Conservation (phyloP, 1,139 yeast species). For the Hansenula lynferdii region DNA sequence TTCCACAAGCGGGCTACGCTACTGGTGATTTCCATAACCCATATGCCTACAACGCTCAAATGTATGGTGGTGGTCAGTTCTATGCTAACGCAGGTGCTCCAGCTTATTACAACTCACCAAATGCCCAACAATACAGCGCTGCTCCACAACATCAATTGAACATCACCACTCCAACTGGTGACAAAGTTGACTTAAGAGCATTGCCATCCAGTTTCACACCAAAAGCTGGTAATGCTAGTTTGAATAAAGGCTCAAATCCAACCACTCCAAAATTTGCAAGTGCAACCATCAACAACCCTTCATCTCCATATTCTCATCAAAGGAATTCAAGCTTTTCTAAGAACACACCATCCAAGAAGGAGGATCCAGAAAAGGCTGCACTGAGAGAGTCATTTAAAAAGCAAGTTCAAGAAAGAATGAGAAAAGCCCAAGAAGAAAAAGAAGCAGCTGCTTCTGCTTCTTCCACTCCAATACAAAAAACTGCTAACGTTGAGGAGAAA, state of each 20-base stretch:
- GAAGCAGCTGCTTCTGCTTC: conserved; percentile 1
- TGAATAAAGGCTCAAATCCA: conserved; percentile 6
- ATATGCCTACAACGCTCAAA: no score
- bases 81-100: no score
- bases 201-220: conserved; percentile 8
- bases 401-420: conserved; percentile 16
- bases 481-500: conserved; percentile 1
- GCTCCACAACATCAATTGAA: conserved; percentile 18
- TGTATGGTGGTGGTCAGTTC: no score
- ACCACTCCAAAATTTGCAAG: conserved; percentile 9
- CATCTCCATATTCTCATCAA: conserved; percentile 8
- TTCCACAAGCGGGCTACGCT: background rate
- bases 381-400: conserved; percentile 13
- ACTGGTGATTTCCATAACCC: no score
- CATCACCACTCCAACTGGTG: conserved; percentile 20
- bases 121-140: no score
- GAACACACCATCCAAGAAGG: conserved; percentile 5
- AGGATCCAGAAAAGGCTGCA: conserved; percentile 3
- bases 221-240: conserved; percentile 8
- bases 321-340: conserved; percentile 11
- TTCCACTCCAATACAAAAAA: background rate
- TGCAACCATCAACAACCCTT: conserved; percentile 3
- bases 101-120: background rate
- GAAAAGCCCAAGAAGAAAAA: conserved; percentile 5
- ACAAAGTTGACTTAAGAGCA: conserved; percentile 17